Evolutionary conservation across 176 grass and related monocot genomes (phyloP).

Genomic region (Elymus sibiricus): DNA sequence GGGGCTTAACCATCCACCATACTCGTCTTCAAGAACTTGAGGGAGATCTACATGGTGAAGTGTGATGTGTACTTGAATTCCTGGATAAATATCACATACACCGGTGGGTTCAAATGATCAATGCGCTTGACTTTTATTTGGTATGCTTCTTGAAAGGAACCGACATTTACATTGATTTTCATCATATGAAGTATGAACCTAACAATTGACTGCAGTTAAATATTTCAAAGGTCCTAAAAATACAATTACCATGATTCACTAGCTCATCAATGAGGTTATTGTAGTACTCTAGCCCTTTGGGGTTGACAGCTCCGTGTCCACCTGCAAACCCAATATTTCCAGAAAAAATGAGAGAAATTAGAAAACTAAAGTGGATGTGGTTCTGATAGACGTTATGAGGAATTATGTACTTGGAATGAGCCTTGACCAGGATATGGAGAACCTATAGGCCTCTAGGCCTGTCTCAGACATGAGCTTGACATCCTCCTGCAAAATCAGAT

Average conservation of each 20-base stretch:
- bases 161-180: background rate
- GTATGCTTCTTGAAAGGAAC: background rate
- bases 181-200: background rate
- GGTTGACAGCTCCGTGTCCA: slow-evolving; percentile 61
- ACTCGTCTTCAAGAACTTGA: slow-evolving; percentile 59
- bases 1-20: slow-evolving; percentile 59
- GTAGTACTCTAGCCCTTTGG: slow-evolving; percentile 54
- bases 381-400: background rate
- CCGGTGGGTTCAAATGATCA: background rate
- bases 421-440: slow-evolving; percentile 79
- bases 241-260: slow-evolving; percentile 27
- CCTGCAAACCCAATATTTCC: background rate
- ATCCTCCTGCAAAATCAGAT: slow-evolving; percentile 4
- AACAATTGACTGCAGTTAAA: background rate
- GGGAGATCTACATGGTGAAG: slow-evolving; percentile 60
- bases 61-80: slow-evolving; percentile 45
- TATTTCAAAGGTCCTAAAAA: background rate
- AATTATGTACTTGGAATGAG: slow-evolving; percentile 29
- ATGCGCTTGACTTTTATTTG: background rate
- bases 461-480: slow-evolving; percentile 23
- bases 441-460: slow-evolving; percentile 56
- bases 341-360: background rate
- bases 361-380: background rate
- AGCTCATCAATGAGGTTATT: slow-evolving; percentile 59
- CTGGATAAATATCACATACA: slow-evolving; percentile 2